Evolutionary conservation across 495 filamentous ascomycete species (phyloP).

Genomic region (Cercophora samala): DNA sequence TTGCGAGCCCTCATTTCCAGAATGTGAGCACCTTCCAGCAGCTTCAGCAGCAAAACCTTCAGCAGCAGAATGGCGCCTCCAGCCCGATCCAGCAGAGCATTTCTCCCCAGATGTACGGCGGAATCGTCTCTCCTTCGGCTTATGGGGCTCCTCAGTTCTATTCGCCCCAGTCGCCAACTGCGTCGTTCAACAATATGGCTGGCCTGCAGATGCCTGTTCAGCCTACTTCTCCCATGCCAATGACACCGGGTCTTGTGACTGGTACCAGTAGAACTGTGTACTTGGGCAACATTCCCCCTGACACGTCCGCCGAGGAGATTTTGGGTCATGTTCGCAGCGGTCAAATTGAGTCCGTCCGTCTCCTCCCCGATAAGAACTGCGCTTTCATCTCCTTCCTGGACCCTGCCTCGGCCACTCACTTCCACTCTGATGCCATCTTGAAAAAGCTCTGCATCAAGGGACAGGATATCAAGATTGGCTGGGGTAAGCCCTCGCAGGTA

Average conservation of each 20-base stretch:
- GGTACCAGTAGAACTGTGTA: slow-evolving; percentile 96
- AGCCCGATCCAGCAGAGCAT: slow-evolving; percentile 54
- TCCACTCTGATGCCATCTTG: slow-evolving; percentile 98
- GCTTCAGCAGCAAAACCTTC: slow-evolving; percentile 57
- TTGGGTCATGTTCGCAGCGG: slow-evolving; percentile 94
- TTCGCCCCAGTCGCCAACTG: slow-evolving; percentile 82
- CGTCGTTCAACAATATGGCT: slow-evolving; percentile 62
- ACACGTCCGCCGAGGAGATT: slow-evolving; percentile 98
- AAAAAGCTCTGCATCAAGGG: slow-evolving; percentile 98
- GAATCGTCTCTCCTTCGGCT: slow-evolving; percentile 70
- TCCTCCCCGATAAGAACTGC: slow-evolving; percentile 98
- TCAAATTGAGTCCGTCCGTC: slow-evolving; percentile 94
- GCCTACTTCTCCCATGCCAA: slow-evolving; percentile 63
- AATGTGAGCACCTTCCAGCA: slow-evolving; percentile 75
- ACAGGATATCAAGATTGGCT: slow-evolving; percentile 98
- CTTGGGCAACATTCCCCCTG: slow-evolving; percentile 93
- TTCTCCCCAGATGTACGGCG: slow-evolving; percentile 72
- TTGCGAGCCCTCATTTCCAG: slow-evolving; percentile 86
- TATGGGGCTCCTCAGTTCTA: slow-evolving; percentile 72
- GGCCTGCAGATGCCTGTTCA: slow-evolving; percentile 50
- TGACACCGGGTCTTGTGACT: slow-evolving; percentile 74
- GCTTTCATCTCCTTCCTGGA: slow-evolving; percentile 99
- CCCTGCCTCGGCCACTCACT: slow-evolving; percentile 93
- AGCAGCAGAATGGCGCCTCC: slow-evolving; percentile 49
- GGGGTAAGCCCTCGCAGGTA: slow-evolving; percentile 98